Conservation (phyloP, 2,329 filamentous ascomycete species). For the Rhinocladiella similis region DNA sequence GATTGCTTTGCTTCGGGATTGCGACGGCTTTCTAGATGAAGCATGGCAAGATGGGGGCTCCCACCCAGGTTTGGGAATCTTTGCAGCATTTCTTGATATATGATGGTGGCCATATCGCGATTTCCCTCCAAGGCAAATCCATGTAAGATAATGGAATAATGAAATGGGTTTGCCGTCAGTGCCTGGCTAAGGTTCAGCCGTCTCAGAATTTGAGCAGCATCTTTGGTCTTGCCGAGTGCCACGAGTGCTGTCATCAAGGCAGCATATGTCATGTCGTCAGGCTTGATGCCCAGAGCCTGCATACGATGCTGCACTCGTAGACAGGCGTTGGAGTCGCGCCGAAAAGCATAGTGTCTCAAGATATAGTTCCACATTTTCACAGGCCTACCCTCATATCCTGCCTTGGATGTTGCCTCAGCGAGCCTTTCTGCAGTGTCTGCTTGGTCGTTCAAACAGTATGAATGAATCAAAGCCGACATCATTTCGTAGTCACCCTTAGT, state of each 20-base stretch:
- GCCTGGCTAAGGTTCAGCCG: conserved; percentile 39
- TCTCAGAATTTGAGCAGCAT: conserved; percentile 55
- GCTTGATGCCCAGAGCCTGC: conserved; percentile 50
- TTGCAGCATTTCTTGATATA: conserved; percentile 47
- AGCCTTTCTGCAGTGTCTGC: conserved; percentile 59
- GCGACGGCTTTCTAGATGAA: conserved; percentile 37
- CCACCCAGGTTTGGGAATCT: conserved; percentile 37
- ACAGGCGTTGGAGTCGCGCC: conserved; percentile 58
- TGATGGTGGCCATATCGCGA: conserved; percentile 51
- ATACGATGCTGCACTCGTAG: conserved; percentile 58
- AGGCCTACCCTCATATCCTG: conserved; percentile 52
- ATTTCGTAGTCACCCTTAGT: conserved; percentile 59
- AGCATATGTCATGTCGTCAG: conserved; percentile 60
- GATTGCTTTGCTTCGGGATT: conserved; percentile 4
- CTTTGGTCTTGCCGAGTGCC: conserved; percentile 53
- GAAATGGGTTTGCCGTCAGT: conserved; percentile 43
- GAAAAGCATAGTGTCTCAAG: conserved; percentile 66
- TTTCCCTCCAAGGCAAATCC: conserved; percentile 52
- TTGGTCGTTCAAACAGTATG: conserved; percentile 61
- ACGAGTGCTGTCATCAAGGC: conserved; percentile 61
- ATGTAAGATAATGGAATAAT: conserved; percentile 49
- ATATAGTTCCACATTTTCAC: conserved; percentile 78
- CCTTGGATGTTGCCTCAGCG: conserved; percentile 56
- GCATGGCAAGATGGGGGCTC: conserved; percentile 38
- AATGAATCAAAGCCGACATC: conserved; percentile 65